Evolutionary conservation across 306 rosid species (phyloP), one percentile per base, ranked within the genome.

Genomic region (Oemleria cerasiformis): DNA sequence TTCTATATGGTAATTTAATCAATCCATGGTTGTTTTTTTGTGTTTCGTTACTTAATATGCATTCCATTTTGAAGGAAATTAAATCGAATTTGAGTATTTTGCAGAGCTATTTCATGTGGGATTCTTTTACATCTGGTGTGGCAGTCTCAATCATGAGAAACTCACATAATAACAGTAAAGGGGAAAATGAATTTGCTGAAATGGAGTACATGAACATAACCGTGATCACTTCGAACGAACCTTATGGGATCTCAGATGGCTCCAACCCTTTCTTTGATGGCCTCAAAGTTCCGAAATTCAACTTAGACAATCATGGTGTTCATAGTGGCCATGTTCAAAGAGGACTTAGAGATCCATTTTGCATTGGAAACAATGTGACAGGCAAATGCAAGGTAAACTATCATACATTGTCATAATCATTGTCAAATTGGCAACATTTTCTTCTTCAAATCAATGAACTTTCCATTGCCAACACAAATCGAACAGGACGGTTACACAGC

Each of bases 41-140:
- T 57, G n/a, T 57, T 23, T 13, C 7, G 36, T n/a, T 19, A 66
- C 17, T 30, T 1, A n/a, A 41, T 49, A 66, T 42, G 73, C 38
- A 42, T 61, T 50, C 50, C 9, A 36, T 67, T 73, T 67, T 68
- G 65, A 48, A 49, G 74, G 36, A 47, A 30, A 42, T 36, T 68
- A 30, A 74, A 80, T 50, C 50, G 65, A 20, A 59, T 53, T 65
- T 36, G 42, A 51, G 59, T 72, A 51, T 65, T 23, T 73, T 42
- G 73, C 88, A 94, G 98, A 89, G 88, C 72, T 89, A 91, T 81
- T 94, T 86, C 64, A 84, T 91, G 96, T 94, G 99, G 99, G 99
- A 91, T 74, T 86, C 97, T 17, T 91, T 91, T 64, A 73, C 87
- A 63, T 63, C 92, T 78, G 97, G 97, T 55, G 84, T 94, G 56